A percentile compares a stretch with the other conserved stretches of the same genome.
Evolutionary conservation across 441 rosid species (phyloP).

Genomic region (Breynia disticha): DNA sequence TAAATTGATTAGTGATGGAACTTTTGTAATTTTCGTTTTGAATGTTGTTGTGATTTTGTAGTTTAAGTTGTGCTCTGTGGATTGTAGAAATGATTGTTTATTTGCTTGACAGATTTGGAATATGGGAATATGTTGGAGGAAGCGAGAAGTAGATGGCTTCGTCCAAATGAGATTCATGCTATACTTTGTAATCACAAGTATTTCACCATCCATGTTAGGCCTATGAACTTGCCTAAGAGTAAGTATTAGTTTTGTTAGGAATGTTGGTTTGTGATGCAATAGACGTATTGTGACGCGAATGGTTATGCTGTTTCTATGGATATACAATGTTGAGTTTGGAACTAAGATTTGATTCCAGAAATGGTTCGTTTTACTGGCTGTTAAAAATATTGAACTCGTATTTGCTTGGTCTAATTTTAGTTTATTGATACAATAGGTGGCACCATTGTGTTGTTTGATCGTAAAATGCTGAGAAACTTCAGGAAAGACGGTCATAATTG

Average conservation of each 20-base stretch:
- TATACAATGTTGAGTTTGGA: too few relatives aligned
- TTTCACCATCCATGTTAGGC: conserved; percentile 72
- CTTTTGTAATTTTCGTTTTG: too few relatives aligned
- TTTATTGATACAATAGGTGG: conserved; percentile 57
- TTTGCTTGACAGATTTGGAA: conserved; percentile 62
- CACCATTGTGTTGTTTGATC: conserved; percentile 62
- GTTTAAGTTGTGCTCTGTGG: neutral
- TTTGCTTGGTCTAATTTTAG: neutral
- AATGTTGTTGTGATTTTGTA: neutral
- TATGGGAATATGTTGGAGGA: conserved; percentile 54
- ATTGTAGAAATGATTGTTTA: conserved; percentile 9
- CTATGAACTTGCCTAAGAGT: conserved; percentile 71
- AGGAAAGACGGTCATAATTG: conserved; percentile 95
- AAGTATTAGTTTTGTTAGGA: conserved; percentile 16
- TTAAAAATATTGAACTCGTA: neutral
- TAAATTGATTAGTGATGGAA: too few relatives aligned
- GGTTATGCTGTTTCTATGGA: too few relatives aligned
- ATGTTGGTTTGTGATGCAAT: neutral
- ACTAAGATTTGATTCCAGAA: neutral
- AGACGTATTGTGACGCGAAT: too few relatives aligned
- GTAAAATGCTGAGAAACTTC: conserved; percentile 94
- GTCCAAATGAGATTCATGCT: conserved; percentile 94
- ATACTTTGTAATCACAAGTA: conserved; percentile 58
- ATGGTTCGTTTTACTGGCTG: neutral
- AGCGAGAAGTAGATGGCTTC: conserved; percentile 81